A percentile compares a stretch with the other conserved stretches of the same genome.
Conservation (phyloP, 306 rosid genomes). For the Adenanthera pavonina region DNA sequence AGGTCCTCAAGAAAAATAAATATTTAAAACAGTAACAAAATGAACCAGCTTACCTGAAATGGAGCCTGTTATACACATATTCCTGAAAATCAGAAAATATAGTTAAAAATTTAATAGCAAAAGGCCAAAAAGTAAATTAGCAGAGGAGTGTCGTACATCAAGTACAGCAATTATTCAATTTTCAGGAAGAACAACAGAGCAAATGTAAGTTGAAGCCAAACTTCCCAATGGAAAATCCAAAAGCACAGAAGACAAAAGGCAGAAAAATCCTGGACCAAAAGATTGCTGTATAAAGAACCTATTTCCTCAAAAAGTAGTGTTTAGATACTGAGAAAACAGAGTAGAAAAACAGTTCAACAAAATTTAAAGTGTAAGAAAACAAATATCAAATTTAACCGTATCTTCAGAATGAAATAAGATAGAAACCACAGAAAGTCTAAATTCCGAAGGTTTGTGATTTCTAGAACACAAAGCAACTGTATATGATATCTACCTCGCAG, state of each 20-base stretch:
- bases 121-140: background rate
- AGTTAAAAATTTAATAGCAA: conserved; percentile 9
- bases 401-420: background rate
- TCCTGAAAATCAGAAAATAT: conserved; percentile 67
- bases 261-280: conserved; percentile 14
- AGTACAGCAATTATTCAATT: background rate
- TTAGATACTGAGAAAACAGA: background rate
- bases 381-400: conserved; percentile 15
- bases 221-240: conserved; percentile 29
- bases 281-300: conserved; percentile 11
- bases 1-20: conserved; percentile 19
- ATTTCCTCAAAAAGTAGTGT: conserved; percentile 30
- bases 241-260: conserved; percentile 21
- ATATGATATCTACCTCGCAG: conserved; percentile 70
- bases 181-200: background rate
- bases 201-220: conserved; percentile 1
- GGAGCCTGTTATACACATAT: conserved; percentile 94
- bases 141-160: background rate
- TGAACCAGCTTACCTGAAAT: conserved; percentile 67
- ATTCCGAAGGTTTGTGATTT: background rate
- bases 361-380: conserved; percentile 31
- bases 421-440: background rate
- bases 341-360: background rate
- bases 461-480: background rate
- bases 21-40: conserved; percentile 30